Evolutionary conservation across 2,329 filamentous ascomycete species (phyloP).

Genomic region (Trichoderma asperellum): DNA sequence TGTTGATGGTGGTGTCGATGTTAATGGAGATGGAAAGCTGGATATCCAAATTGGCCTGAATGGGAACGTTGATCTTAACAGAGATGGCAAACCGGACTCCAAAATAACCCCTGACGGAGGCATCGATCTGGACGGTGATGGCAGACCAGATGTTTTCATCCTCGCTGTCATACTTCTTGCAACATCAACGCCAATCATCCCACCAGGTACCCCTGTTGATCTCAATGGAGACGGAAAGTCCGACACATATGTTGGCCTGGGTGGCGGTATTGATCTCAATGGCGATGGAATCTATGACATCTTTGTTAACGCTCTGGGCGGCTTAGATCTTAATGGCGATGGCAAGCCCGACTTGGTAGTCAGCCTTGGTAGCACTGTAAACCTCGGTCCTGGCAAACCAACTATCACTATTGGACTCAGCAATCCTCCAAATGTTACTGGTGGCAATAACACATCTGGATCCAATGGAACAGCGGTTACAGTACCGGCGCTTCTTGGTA

Average conservation of each 20-base stretch:
- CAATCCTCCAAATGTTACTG: background rate
- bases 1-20: background rate
- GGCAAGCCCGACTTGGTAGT: conserved; percentile 5
- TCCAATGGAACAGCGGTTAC: too few relatives aligned
- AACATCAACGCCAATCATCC: background rate
- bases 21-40: background rate
- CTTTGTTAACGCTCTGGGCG: background rate
- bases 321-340: conserved; percentile 13
- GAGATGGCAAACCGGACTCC: background rate
- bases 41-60: background rate
- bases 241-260: background rate
- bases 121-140: conserved; percentile 5
- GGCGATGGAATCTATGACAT: background rate
- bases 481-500: too few relatives aligned
- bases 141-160: conserved; percentile 1
- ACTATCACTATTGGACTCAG: too few relatives aligned
- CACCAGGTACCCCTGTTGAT: background rate
- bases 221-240: conserved; percentile 15
- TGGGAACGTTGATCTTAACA: background rate
- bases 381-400: background rate
- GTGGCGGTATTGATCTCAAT: background rate
- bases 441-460: background rate
- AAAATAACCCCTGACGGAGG: background rate
- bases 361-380: too few relatives aligned
- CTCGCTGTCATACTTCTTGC: background rate